Evolutionary conservation across 2,329 filamentous ascomycete genomes (phyloP), one percentile per base, ranked within the genome.

Genomic region (Hypoxylon sp.): DNA sequence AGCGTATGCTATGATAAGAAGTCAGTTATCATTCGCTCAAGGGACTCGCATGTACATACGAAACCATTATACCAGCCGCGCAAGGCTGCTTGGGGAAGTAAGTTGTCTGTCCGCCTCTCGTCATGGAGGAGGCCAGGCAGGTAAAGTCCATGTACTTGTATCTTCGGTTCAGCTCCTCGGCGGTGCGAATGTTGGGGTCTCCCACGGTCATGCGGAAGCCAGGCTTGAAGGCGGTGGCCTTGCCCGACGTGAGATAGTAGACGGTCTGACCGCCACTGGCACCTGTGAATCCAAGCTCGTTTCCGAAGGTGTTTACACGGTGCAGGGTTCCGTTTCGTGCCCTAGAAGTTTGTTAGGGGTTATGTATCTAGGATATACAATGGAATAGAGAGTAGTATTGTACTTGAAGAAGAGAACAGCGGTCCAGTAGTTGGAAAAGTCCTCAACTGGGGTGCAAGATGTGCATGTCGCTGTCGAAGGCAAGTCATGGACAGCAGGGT

Each of bases 141-240:
- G 64, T 67, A 21, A 59, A 67, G 47, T 66, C 63, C 59, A 67
- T 62, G 48, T 62, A 66, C 49, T 61, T 63, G 51, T 65, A 67
- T 30, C 65, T 57, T 11, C 55, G 55, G 35, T 66, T 62, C 3
- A 66, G 48, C 30, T 66, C 55, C 29, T 64, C 55, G 1, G 63
- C 63, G 1, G 64, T 65, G 12, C 62, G 63, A 55, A 64, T 62
- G 27, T 8, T 60, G 1, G 71, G 67, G 47, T 73, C 67, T 19
- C 71, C 72, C 21, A 72, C 70, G 2, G 72, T 70, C 72, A 74
- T 73, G 49, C 72, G 69, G 62, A 74, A 74, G 3, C 72, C 69
- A 55, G 70, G 59, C 51, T 65, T 72, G 64, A 73, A 73, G 16
- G 70, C 71, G 2, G 70, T 73, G 12, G 70, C 70, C 45, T 67